phyloP scores from a whole-genome alignment of 2,329 filamentous ascomycete species.

The Talaromyces marneffei region DNA sequence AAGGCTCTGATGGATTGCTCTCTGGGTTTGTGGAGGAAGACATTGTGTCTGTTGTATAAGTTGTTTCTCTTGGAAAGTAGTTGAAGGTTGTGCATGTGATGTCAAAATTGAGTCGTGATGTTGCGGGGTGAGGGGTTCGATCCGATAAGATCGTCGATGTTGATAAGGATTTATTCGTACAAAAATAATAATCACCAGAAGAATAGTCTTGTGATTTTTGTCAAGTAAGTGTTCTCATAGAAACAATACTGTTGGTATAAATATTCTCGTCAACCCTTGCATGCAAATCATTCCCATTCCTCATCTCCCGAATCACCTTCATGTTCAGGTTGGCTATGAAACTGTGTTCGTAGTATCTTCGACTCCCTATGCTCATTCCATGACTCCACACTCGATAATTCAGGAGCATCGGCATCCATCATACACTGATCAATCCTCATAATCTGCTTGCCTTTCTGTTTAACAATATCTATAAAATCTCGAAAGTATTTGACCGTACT shows the following conservation, averaged over 20 bases:
- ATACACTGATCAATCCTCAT: conserved; percentile 64
- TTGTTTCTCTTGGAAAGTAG: not conserved
- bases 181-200: not conserved
- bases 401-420: conserved; percentile 55
- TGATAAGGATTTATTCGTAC: not conserved
- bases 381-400: not conserved
- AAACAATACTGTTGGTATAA: not conserved
- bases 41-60: not conserved
- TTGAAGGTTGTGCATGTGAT: not conserved
- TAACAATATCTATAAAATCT: conserved; percentile 61
- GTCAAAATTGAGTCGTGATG: not conserved
- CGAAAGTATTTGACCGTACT: conserved; percentile 59
- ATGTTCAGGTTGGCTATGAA: not conserved
- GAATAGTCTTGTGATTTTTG: not conserved
- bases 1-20: conserved; percentile 30
- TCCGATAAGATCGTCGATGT: conserved; percentile 1
- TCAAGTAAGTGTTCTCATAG: not conserved
- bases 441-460: conserved; percentile 57
- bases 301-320: not conserved
- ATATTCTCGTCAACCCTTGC: not conserved
- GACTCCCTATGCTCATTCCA: not conserved
- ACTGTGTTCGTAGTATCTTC: not conserved
- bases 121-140: conserved; percentile 7
- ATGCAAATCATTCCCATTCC: not conserved
- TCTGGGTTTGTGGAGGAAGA: conserved; percentile 1